Percentiles rank a stretch among this genome's conserved stretches.
Evolutionary conservation across 2,329 filamentous ascomycete species (phyloP).

Genomic region (Myriosclerotinia curreyana): DNA sequence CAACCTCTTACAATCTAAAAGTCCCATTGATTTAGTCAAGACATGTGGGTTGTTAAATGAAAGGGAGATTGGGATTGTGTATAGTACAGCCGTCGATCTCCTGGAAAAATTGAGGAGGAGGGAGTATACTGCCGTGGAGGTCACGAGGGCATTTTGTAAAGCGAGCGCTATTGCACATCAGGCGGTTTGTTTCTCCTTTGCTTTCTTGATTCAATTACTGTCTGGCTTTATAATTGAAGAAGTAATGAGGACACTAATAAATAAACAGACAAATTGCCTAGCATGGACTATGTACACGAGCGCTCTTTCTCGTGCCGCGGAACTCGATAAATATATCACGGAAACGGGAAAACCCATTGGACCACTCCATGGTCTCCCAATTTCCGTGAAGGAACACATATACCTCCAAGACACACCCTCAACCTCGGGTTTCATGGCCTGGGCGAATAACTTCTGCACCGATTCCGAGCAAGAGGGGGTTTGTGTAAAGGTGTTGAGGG

Average conservation of each 20-base stretch:
- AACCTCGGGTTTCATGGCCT: slow-evolving; percentile 46
- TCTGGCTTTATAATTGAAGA: too few species aligned
- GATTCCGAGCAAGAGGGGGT: slow-evolving; percentile 46
- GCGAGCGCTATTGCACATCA: slow-evolving; percentile 54
- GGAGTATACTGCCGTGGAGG: slow-evolving; percentile 45
- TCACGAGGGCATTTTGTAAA: slow-evolving; percentile 54
- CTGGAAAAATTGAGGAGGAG: slow-evolving; percentile 39
- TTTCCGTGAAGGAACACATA: slow-evolving; percentile 56
- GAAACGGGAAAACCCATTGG: slow-evolving; percentile 47
- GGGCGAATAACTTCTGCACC: slow-evolving; percentile 41
- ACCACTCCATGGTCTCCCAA: slow-evolving; percentile 60
- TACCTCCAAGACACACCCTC: slow-evolving; percentile 42
- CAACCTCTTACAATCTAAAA: not conserved
- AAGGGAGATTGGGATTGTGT: slow-evolving; percentile 31
- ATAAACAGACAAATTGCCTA: slow-evolving; percentile 40
- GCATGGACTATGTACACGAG: slow-evolving; percentile 49
- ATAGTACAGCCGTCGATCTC: slow-evolving; percentile 30
- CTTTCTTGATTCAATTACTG: too few species aligned
- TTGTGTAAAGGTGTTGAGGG: slow-evolving; percentile 46
- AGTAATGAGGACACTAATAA: not conserved
- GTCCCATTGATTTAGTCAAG: not conserved
- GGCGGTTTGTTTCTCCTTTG: slow-evolving; percentile 41
- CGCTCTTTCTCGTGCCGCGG: slow-evolving; percentile 45
- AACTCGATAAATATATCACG: slow-evolving; percentile 46
- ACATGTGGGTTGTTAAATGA: slow-evolving; percentile 2